These are phyloP conservation scores for Periconia macrospinosa DNA, from an alignment of 2,329 filamentous ascomycete genomes.

Conservation along the genomic window DNA sequence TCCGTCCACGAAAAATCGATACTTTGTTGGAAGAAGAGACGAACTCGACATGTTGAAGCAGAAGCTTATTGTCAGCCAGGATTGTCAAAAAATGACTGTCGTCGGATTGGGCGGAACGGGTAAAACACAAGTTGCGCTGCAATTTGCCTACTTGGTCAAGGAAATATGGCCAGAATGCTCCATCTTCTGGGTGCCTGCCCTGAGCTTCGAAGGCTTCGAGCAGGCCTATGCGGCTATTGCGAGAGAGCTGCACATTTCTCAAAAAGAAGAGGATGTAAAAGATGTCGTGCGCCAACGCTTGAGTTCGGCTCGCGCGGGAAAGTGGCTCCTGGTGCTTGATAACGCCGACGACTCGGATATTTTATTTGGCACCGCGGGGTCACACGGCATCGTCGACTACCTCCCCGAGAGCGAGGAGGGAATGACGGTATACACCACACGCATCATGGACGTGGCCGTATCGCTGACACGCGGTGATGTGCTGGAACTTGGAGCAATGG, in stretches of 20 bases:
- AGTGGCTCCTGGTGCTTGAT: slow-evolving; percentile 11
- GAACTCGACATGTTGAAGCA: too few relatives aligned
- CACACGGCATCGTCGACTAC: slow-evolving; percentile 9
- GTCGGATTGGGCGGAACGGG: slow-evolving; percentile 34
- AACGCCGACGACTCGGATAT: slow-evolving; percentile 12
- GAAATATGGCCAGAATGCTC: slow-evolving; percentile 15
- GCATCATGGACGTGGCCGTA: slow-evolving; percentile 8
- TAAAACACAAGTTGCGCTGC: slow-evolving; percentile 36
- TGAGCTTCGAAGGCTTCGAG: slow-evolving; percentile 23
- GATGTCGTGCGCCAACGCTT: slow-evolving; percentile 5
- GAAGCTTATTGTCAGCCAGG: too few relatives aligned
- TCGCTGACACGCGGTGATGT: slow-evolving; percentile 6
- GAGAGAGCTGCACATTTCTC: slow-evolving; percentile 11
- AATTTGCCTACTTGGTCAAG: slow-evolving; percentile 29
- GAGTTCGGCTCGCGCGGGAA: slow-evolving; percentile 12
- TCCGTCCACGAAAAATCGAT: too few relatives aligned
- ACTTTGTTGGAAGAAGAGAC: too few relatives aligned
- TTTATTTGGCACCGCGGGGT: slow-evolving; percentile 4
- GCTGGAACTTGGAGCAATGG: slow-evolving; percentile 25
- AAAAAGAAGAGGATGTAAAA: slow-evolving; percentile 20
- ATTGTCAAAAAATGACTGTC: too few relatives aligned
- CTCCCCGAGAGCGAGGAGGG: slow-evolving; percentile 13
- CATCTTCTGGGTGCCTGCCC: slow-evolving; percentile 25
- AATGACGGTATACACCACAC: slow-evolving; percentile 10
- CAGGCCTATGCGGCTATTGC: slow-evolving; percentile 14